Percentiles rank a stretch among this genome's conserved stretches.
Conservation (phyloP, 2,329 filamentous ascomycete species). For the Cercospora citrullina region DNA sequence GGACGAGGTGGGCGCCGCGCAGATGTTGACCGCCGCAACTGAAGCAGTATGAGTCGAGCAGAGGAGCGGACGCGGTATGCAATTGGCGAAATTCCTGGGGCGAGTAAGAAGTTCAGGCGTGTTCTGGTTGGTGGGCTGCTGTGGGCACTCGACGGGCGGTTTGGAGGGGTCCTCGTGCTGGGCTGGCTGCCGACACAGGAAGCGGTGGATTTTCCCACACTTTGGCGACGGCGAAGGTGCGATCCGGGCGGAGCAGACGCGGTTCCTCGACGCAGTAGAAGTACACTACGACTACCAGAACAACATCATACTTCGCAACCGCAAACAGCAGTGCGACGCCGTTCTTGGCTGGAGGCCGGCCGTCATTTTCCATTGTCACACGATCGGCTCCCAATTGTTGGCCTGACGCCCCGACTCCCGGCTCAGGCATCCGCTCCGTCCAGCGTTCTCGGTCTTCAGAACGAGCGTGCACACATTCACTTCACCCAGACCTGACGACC, state of each 20-base stretch:
- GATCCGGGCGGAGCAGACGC: neutral
- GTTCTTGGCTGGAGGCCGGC: neutral
- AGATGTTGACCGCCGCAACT: neutral
- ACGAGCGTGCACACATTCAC: constrained; percentile 5
- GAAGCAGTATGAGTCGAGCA: neutral
- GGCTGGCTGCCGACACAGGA: neutral
- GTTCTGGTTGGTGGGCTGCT: constrained; percentile 6
- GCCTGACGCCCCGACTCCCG: neutral
- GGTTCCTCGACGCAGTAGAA: neutral
- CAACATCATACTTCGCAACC: neutral
- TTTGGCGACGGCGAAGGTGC: neutral
- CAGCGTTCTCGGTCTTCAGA: constrained; percentile 6
- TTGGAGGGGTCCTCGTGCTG: neutral
- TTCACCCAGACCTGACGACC: constrained; percentile 19
- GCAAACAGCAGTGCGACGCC: neutral
- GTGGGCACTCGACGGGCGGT: neutral
- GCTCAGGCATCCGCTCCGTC: constrained; percentile 2
- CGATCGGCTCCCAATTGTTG: neutral
- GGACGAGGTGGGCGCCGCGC: neutral
- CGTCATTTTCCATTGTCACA: neutral
- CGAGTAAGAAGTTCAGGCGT: constrained; percentile 5
- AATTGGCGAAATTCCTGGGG: constrained; percentile 9
- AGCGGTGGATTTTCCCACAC: neutral
- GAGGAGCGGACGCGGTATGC: neutral
- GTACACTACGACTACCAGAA: neutral